A percentile compares a stretch with the other conserved stretches of the same genome.
Evolutionary conservation across 2,329 filamentous ascomycete genomes (phyloP).

Genomic region (Paraphaeosphaeria minitans): DNA sequence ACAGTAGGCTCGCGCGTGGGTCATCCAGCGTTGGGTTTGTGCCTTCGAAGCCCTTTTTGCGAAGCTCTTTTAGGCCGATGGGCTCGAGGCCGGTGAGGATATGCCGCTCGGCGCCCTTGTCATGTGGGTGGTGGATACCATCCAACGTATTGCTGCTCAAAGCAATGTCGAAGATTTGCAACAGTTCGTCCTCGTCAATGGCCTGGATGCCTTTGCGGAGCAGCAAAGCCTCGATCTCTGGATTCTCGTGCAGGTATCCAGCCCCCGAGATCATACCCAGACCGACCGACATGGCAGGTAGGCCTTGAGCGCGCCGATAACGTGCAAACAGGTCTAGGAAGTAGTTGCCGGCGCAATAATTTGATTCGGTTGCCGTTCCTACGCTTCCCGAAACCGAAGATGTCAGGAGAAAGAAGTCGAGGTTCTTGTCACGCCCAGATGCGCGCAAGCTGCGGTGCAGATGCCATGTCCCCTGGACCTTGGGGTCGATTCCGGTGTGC

Average conservation of each 20-base stretch:
- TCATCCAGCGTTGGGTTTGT: background rate
- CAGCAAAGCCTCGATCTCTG: slow-evolving; percentile 2
- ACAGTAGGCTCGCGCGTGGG: background rate
- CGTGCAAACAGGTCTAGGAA: slow-evolving; percentile 29
- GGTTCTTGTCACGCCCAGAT: slow-evolving; percentile 1
- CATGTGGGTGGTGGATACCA: background rate
- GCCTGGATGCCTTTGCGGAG: slow-evolving; percentile 13
- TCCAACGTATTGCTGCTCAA: background rate
- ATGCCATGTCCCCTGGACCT: slow-evolving; percentile 21
- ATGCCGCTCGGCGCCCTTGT: background rate
- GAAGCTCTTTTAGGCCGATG: slow-evolving; percentile 1
- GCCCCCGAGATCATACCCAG: slow-evolving; percentile 23
- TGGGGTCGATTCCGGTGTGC: slow-evolving; percentile 10
- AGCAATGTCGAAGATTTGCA: slow-evolving; percentile 12
- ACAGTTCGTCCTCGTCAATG: slow-evolving; percentile 12
- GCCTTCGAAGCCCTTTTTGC: background rate
- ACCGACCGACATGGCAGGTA: slow-evolving; percentile 17
- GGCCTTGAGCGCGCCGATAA: slow-evolving; percentile 13
- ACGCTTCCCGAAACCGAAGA: slow-evolving; percentile 20
- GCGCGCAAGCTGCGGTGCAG: slow-evolving; percentile 18
- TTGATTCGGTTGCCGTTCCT: slow-evolving; percentile 18
- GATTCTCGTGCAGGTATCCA: slow-evolving; percentile 24
- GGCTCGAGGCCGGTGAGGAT: background rate
- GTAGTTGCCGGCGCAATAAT: slow-evolving; percentile 32
- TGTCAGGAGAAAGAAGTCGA: slow-evolving; percentile 30